A percentile compares a stretch with the other conserved stretches of the same genome.
Evolutionary conservation across 2,329 filamentous ascomycete genomes (phyloP).

Genomic region (Leptodontidium sp.): DNA sequence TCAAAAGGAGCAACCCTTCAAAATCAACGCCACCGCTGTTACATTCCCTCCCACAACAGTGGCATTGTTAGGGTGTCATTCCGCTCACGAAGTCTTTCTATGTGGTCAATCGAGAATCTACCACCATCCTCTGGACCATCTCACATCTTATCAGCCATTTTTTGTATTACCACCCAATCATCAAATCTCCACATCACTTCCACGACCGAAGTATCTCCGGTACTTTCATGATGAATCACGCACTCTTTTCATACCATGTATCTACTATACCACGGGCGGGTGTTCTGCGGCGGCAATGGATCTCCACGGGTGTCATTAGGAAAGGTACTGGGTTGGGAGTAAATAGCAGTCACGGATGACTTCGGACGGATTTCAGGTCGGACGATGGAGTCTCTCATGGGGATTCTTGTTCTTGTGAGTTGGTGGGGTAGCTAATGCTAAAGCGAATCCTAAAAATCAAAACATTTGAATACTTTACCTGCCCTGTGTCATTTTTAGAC

Average conservation of each 20-base stretch:
- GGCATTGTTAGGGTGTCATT: no score
- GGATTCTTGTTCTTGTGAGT: neutral
- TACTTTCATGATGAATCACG: neutral
- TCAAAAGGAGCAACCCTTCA: neutral
- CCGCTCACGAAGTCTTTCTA: no score
- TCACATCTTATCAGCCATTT: neutral
- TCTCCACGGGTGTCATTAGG: neutral
- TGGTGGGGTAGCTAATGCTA: neutral
- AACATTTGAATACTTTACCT: neutral
- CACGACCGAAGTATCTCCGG: neutral
- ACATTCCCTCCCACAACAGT: neutral
- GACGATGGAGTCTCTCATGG: neutral
- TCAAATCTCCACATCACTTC: neutral
- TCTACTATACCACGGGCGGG: constrained; percentile 2
- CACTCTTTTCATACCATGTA: neutral
- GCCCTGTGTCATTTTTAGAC: neutral
- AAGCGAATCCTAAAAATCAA: no score
- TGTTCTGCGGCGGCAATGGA: neutral
- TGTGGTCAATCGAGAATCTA: neutral
- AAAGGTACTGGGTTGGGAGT: neutral
- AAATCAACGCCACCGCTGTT: neutral
- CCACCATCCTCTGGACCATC: neutral
- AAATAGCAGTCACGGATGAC: neutral
- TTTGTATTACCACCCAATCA: neutral
- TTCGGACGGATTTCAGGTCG: neutral